These are phyloP conservation scores for Dissophora globulifera DNA, from an alignment of 192 early-diverging fungal genomes.

Conservation along the genomic window DNA sequence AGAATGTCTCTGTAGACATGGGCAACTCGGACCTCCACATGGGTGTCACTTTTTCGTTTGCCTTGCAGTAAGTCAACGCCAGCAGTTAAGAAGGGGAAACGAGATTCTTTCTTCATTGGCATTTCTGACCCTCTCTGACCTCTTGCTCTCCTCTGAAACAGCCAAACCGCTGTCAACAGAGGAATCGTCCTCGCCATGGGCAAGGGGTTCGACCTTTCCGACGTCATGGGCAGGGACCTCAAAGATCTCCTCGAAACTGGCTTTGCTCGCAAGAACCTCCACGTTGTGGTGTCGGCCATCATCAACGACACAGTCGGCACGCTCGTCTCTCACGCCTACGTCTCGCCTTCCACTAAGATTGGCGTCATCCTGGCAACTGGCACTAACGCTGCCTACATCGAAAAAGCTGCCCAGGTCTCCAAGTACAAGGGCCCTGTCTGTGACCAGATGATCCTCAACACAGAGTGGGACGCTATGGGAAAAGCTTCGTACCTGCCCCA, in stretches of 20 bases:
- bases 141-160: constrained; percentile 8
- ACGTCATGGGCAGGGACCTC: constrained; percentile 84
- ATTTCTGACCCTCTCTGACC: too few relatives aligned
- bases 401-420: constrained; percentile 75
- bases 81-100: too few relatives aligned
- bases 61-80: constrained; percentile 78
- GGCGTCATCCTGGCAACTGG: constrained; percentile 95
- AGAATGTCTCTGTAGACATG: constrained; percentile 54
- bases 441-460: constrained; percentile 94
- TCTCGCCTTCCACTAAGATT: constrained; percentile 79
- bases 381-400: constrained; percentile 94
- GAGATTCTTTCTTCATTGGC: too few relatives aligned
- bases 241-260: constrained; percentile 86
- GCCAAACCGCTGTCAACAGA: constrained; percentile 63
- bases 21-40: constrained; percentile 64
- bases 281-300: constrained; percentile 89
- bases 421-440: constrained; percentile 66
- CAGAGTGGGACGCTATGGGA: constrained; percentile 91
- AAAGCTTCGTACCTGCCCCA: constrained; percentile 80
- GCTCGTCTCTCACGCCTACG: constrained; percentile 89
- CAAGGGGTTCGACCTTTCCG: constrained; percentile 86
- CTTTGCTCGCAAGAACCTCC: constrained; percentile 75
- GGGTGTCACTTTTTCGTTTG: constrained; percentile 90
- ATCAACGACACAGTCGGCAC: constrained; percentile 98
- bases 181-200: constrained; percentile 68